phyloP scores from a whole-genome alignment of 768 basidiomycete genomes.

The Pseudohyphozyma bogoriensis region DNA sequence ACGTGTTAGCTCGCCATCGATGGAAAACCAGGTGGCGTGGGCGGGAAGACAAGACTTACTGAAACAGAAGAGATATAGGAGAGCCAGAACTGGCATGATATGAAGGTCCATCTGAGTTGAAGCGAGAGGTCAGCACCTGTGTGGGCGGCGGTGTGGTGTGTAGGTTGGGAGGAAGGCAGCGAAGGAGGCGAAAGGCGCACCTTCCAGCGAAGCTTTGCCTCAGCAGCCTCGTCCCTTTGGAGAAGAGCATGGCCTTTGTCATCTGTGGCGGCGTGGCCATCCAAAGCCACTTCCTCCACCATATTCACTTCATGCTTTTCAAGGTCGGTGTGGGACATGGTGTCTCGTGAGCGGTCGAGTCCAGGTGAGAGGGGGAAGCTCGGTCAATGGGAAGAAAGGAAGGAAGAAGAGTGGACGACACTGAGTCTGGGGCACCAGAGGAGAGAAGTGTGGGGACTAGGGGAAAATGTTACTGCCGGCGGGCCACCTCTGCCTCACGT shows the following conservation, averaged over 20 bases:
- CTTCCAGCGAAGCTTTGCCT: slow-evolving; percentile 6
- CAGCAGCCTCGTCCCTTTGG: slow-evolving; percentile 1
- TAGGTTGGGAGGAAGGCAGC: not conserved
- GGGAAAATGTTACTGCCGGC: too few species aligned
- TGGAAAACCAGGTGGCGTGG: too few species aligned
- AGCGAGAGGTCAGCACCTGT: not conserved
- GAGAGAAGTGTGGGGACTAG: too few species aligned
- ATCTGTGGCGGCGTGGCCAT: slow-evolving; percentile 27
- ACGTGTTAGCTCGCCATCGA: not conserved
- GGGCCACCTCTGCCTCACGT: too few species aligned
- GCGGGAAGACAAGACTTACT: not conserved
- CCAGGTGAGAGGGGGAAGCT: too few species aligned
- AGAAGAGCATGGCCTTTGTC: slow-evolving; percentile 16
- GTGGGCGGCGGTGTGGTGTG: not conserved
- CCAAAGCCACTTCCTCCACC: slow-evolving; percentile 15
- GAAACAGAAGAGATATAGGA: slow-evolving; percentile 23
- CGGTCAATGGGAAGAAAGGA: too few species aligned
- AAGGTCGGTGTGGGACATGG: too few species aligned
- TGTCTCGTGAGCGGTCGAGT: too few species aligned
- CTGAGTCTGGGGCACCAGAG: too few species aligned
- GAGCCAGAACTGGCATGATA: slow-evolving; percentile 10
- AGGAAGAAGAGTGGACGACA: too few species aligned
- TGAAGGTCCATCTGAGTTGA: slow-evolving; percentile 12
- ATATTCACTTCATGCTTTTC: too few species aligned
- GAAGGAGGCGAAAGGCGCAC: not conserved